Conservation (phyloP, 495 filamentous ascomycete species). For the Daldinia caldariorum region DNA sequence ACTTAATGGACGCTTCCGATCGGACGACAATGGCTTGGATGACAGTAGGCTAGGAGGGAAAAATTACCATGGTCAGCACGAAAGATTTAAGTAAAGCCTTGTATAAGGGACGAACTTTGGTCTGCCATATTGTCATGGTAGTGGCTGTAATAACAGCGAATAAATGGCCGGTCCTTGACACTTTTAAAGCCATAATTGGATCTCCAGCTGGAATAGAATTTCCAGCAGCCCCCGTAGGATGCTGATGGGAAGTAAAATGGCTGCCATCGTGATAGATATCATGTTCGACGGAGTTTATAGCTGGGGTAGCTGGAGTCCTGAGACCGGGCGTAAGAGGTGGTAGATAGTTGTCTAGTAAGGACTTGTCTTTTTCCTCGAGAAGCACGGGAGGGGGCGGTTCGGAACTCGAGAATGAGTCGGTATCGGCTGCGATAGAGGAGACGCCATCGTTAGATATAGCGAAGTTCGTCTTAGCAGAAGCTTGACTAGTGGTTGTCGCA, state of each 20-base stretch:
- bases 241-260: constrained; percentile 30
- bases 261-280: constrained; percentile 51
- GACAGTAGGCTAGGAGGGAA: constrained; percentile 75
- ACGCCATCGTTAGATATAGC: constrained; percentile 57
- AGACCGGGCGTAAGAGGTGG: constrained; percentile 56
- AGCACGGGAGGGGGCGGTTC: constrained; percentile 45
- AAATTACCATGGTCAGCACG: constrained; percentile 39
- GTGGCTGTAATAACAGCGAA: constrained; percentile 89
- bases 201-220: constrained; percentile 56
- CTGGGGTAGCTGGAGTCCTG: constrained; percentile 60
- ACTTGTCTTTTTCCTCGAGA: constrained; percentile 43
- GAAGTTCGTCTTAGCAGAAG: constrained; percentile 53
- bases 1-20: constrained; percentile 77
- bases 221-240: constrained; percentile 34
- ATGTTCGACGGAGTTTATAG: constrained; percentile 63
- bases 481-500: constrained; percentile 71
- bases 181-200: constrained; percentile 76
- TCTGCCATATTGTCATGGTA: constrained; percentile 92
- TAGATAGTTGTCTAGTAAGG: constrained; percentile 32
- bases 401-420: constrained; percentile 49
- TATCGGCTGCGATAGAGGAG: constrained; percentile 39
- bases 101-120: constrained; percentile 71
- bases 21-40: constrained; percentile 86
- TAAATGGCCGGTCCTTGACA: constrained; percentile 83
- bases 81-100: neutral